phyloP scores from a whole-genome alignment of 257 asterid species.

The Lycium ferocissimum region DNA sequence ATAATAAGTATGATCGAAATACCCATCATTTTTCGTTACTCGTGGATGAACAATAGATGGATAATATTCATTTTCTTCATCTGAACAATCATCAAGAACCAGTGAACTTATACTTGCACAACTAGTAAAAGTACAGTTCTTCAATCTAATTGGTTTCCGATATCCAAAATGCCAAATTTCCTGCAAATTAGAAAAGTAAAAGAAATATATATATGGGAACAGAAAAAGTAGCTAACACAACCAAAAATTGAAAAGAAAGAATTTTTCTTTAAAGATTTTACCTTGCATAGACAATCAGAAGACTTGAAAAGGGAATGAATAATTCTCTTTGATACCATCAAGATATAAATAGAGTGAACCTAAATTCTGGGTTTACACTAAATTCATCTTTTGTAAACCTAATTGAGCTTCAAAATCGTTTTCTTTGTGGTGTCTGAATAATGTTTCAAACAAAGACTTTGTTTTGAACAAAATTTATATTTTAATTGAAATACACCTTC shows the following conservation, averaged over 20 bases:
- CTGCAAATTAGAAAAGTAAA: not conserved
- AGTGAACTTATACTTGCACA: conserved; percentile 39
- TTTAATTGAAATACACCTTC: not conserved
- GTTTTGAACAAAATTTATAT: not conserved
- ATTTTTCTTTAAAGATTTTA: not conserved
- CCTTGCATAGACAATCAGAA: not conserved
- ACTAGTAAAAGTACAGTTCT: conserved; percentile 40
- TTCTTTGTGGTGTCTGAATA: not conserved
- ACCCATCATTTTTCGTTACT: conserved; percentile 19
- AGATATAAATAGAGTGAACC: too few relatives aligned
- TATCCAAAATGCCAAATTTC: conserved; percentile 22
- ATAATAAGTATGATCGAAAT: conserved; percentile 33
- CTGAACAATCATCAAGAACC: conserved; percentile 33
- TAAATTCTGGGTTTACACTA: not conserved
- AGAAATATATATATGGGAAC: not conserved
- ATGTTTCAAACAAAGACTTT: not conserved
- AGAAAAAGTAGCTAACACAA: not conserved
- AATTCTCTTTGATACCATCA: not conserved
- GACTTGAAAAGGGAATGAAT: not conserved
- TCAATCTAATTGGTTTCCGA: conserved; percentile 5
- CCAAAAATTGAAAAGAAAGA: not conserved
- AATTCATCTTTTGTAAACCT: conserved; percentile 26
- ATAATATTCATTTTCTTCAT: conserved; percentile 36
- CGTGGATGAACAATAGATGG: conserved; percentile 10
- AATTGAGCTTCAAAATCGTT: not conserved